Percentiles rank a stretch among this genome's conserved stretches.
Evolutionary conservation across 176 grass and related monocot species (phyloP).

Genomic region (Dendrocalamus sinicus): DNA sequence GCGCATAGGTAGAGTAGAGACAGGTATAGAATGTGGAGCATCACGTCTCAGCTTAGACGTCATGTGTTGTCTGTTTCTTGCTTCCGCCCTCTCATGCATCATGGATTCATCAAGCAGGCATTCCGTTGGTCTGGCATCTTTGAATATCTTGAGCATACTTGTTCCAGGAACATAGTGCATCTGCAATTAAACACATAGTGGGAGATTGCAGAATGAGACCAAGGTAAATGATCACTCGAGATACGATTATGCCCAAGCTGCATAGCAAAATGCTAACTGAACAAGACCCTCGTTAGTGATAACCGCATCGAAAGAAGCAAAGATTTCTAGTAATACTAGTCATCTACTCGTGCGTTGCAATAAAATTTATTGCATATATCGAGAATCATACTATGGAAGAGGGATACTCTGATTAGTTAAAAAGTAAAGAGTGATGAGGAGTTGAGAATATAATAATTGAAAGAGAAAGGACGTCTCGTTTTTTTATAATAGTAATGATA

Average conservation of each 20-base stretch:
- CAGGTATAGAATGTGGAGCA: slow-evolving; percentile 62
- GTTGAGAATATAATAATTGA: too few relatives aligned
- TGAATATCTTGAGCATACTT: slow-evolving; percentile 81
- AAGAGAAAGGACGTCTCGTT: too few relatives aligned
- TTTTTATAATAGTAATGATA: too few relatives aligned
- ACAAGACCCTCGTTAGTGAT: neutral
- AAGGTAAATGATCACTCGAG: slow-evolving; percentile 33
- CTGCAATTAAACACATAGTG: slow-evolving; percentile 47
- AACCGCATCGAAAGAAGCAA: slow-evolving; percentile 15
- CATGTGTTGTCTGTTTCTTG: slow-evolving; percentile 36
- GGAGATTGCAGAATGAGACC: slow-evolving; percentile 19
- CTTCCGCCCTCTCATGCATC: slow-evolving; percentile 68
- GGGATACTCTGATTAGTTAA: too few relatives aligned
- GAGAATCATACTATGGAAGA: too few relatives aligned
- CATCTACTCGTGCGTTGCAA: too few relatives aligned
- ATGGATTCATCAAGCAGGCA: slow-evolving; percentile 69
- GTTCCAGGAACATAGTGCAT: slow-evolving; percentile 64
- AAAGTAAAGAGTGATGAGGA: too few relatives aligned
- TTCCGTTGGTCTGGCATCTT: slow-evolving; percentile 35
- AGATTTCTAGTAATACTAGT: slow-evolving; percentile 3
- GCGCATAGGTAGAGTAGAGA: slow-evolving; percentile 27
- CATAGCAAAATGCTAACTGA: neutral
- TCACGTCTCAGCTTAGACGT: slow-evolving; percentile 48
- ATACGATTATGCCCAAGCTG: neutral
- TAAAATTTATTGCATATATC: too few relatives aligned